Evolutionary conservation across 1,284 basidiomycete genomes (phyloP).

Genomic region (Gymnopus androsaceus): DNA sequence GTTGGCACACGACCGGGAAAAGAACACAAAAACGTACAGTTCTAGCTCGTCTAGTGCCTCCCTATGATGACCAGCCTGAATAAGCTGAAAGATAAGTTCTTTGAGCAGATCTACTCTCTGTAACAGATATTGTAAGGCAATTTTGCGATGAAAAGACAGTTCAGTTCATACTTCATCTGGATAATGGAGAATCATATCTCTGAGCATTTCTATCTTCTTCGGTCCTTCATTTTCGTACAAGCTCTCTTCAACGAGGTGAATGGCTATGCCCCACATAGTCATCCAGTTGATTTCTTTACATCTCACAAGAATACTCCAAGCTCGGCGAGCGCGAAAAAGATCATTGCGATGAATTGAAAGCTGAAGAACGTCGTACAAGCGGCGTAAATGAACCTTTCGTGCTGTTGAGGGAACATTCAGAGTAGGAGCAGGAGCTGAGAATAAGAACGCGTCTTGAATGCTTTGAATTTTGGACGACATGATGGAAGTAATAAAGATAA

Average conservation of each 20-base stretch:
- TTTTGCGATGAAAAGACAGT: neutral
- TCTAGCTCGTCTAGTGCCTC: conserved; percentile 85
- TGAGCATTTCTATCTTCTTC: conserved; percentile 61
- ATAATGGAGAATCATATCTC: conserved; percentile 66
- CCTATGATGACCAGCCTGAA: conserved; percentile 55
- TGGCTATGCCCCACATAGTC: conserved; percentile 71
- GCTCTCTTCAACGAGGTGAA: conserved; percentile 53
- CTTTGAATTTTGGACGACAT: conserved; percentile 2
- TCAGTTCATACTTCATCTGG: conserved; percentile 57
- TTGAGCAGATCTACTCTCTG: conserved; percentile 76
- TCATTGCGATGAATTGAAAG: conserved; percentile 73
- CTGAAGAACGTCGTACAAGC: conserved; percentile 75
- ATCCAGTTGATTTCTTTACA: conserved; percentile 85
- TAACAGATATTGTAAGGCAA: neutral
- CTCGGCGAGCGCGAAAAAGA: conserved; percentile 63
- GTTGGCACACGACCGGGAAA: neutral
- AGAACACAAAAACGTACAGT: conserved; percentile 53
- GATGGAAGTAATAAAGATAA: conserved; percentile 1
- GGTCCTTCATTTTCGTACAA: conserved; percentile 26
- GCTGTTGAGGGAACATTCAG: conserved; percentile 46
- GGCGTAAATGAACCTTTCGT: conserved; percentile 69
- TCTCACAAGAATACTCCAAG: conserved; percentile 80
- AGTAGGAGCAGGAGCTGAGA: conserved; percentile 46
- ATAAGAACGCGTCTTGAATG: conserved; percentile 45
- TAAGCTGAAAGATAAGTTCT: conserved; percentile 72